Evolutionary conservation across 2,329 filamentous ascomycete species (phyloP).

Genomic region (Pseudodiploospora longispora): DNA sequence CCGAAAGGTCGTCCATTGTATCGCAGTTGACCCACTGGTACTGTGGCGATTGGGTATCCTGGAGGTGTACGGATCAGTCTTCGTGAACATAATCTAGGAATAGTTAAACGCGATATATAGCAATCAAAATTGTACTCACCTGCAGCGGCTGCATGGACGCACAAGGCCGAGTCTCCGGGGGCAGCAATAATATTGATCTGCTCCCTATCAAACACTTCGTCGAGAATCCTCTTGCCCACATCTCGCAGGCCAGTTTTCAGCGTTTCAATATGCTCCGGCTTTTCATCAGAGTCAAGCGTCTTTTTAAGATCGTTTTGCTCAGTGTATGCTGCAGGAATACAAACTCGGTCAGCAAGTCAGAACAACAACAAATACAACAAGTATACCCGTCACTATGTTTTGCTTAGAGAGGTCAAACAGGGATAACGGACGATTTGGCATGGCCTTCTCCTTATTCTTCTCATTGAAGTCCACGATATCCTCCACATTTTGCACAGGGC

Average conservation of each 20-base stretch:
- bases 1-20: slow-evolving; percentile 12
- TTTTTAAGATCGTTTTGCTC: slow-evolving; percentile 12
- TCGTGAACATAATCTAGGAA: no score
- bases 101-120: background rate
- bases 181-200: background rate
- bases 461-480: slow-evolving; percentile 12
- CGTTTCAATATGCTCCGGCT: slow-evolving; percentile 1
- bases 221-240: slow-evolving; percentile 1
- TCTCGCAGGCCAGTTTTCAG: background rate
- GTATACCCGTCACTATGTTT: no score
- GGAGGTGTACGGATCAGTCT: background rate
- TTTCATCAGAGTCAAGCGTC: slow-evolving; percentile 7
- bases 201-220: background rate
- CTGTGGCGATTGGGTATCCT: slow-evolving; percentile 10
- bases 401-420: no score
- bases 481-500: slow-evolving; percentile 2
- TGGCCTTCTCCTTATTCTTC: slow-evolving; percentile 10
- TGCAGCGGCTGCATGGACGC: background rate
- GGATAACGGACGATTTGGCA: slow-evolving; percentile 10
- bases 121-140: background rate
- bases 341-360: no score
- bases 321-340: slow-evolving; percentile 4
- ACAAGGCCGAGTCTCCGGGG: background rate
- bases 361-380: no score
- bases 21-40: slow-evolving; percentile 7